Conservation (phyloP, 805 yeast species). For the Yarrowia divulgata region DNA sequence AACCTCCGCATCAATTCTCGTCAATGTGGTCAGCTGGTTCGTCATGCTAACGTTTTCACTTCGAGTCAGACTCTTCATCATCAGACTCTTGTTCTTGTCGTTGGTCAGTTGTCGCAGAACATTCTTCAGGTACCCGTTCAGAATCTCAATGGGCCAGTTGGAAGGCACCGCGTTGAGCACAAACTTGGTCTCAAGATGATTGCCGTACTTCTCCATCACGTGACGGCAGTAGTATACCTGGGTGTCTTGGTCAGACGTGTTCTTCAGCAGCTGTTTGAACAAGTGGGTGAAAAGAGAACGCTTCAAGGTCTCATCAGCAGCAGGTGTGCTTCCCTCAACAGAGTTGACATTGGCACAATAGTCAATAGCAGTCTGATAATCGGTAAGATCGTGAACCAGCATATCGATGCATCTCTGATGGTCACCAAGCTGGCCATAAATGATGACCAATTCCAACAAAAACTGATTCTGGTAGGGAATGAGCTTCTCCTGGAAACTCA, state of each 20-base stretch:
- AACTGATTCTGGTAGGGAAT: conserved; percentile 39
- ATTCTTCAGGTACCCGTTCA: conserved; percentile 45
- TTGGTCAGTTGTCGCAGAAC: conserved; percentile 41
- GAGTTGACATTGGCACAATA: conserved; percentile 48
- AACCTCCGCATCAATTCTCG: conserved; percentile 16
- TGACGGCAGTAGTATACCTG: conserved; percentile 45
- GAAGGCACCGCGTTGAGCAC: conserved; percentile 48
- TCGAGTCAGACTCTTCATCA: conserved; percentile 43
- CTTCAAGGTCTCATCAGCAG: conserved; percentile 39
- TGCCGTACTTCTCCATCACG: conserved; percentile 48
- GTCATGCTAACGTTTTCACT: conserved; percentile 42
- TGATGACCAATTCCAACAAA: conserved; percentile 49
- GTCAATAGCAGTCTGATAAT: conserved; percentile 50
- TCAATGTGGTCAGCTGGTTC: conserved; percentile 39
- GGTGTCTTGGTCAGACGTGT: conserved; percentile 41
- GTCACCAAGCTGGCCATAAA: conserved; percentile 49
- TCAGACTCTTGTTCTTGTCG: conserved; percentile 43
- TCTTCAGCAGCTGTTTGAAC: conserved; percentile 45
- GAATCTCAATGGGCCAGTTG: conserved; percentile 49
- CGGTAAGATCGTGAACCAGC: conserved; percentile 49
- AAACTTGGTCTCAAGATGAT: conserved; percentile 45
- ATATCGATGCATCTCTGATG: conserved; percentile 50
- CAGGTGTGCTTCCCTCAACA: conserved; percentile 19
- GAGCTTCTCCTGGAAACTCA: conserved; percentile 13
- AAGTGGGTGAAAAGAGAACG: conserved; percentile 45